Percentiles rank a stretch among this genome's conserved stretches.
phyloP scores from a whole-genome alignment of 345 rosid genomes.

The Raphanus sativus region DNA sequence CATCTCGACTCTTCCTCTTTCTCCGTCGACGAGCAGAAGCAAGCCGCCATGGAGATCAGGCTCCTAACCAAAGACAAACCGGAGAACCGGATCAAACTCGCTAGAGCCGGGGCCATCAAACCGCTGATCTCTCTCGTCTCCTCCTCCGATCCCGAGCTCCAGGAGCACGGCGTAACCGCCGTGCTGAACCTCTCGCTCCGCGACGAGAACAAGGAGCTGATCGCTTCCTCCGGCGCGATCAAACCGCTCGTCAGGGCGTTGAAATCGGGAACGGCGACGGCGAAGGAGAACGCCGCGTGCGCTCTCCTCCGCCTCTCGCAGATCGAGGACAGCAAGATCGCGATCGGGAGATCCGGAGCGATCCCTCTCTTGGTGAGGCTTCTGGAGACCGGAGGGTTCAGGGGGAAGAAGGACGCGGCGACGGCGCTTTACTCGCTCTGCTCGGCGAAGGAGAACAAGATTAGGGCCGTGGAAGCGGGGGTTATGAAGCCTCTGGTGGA shows the following conservation, averaged over 20 bases:
- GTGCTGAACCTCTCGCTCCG: constrained; percentile 82
- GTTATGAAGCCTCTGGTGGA: constrained; percentile 86
- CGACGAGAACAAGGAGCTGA: constrained; percentile 81
- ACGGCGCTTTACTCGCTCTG: constrained; percentile 86
- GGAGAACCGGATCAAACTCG: constrained; percentile 81
- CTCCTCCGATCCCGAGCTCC: constrained; percentile 72
- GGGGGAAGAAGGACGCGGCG: constrained; percentile 91
- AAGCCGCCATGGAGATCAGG: constrained; percentile 67
- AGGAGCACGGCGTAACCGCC: constrained; percentile 95
- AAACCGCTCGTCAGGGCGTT: constrained; percentile 78
- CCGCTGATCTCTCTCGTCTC: constrained; percentile 66
- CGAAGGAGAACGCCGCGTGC: constrained; percentile 91
- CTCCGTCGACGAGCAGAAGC: constrained; percentile 79
- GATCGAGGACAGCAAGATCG: constrained; percentile 71
- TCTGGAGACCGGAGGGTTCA: constrained; percentile 61
- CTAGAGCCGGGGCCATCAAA: constrained; percentile 77
- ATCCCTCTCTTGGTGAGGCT: constrained; percentile 67
- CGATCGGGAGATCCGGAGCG: constrained; percentile 94
- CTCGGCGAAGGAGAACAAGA: constrained; percentile 76
- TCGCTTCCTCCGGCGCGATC: constrained; percentile 81
- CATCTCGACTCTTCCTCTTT: constrained; percentile 58
- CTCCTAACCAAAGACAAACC: constrained; percentile 86
- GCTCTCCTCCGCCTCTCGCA: constrained; percentile 89
- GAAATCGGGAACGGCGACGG: constrained; percentile 68
- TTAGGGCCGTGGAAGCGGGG: constrained; percentile 72